phyloP scores from a whole-genome alignment of 371 early-diverging fungal species.

The Mucor velutinosus region DNA sequence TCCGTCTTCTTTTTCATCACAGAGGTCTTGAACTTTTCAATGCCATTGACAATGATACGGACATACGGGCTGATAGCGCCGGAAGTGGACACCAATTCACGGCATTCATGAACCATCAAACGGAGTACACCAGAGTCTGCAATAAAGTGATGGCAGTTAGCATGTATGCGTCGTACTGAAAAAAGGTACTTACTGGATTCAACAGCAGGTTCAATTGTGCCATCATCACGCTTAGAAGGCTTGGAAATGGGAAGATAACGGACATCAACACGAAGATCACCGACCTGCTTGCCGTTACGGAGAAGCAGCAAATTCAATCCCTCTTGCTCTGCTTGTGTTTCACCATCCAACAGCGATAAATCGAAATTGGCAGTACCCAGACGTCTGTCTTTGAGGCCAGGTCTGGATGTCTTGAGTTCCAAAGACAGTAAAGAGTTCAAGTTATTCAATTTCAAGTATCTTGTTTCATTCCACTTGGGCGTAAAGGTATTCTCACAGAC shows the following conservation, averaged over 20 bases:
- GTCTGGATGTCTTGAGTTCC: conserved; percentile 39
- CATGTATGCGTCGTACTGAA: neutral
- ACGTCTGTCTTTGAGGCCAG: conserved; percentile 38
- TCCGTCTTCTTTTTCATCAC: conserved; percentile 44
- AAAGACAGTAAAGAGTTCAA: conserved; percentile 55
- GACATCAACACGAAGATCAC: conserved; percentile 59
- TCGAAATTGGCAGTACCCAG: conserved; percentile 56
- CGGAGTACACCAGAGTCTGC: conserved; percentile 58
- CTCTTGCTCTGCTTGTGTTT: conserved; percentile 39
- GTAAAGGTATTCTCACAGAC: conserved; percentile 59
- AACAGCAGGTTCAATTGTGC: conserved; percentile 48
- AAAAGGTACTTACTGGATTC: conserved; percentile 45
- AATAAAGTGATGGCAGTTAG: neutral
- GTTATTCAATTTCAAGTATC: conserved; percentile 58
- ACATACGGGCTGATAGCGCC: conserved; percentile 44
- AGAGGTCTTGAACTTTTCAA: conserved; percentile 41
- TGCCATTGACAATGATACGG: conserved; percentile 50
- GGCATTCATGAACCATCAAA: conserved; percentile 53
- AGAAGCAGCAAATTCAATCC: conserved; percentile 39
- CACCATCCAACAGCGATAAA: conserved; percentile 56
- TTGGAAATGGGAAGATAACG: conserved; percentile 66
- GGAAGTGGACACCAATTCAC: conserved; percentile 32
- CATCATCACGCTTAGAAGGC: conserved; percentile 47
- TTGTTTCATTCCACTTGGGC: conserved; percentile 66
- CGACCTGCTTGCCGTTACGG: conserved; percentile 55